Conservation (phyloP, 1,139 yeast species). For the Kodamaea plutei region DNA sequence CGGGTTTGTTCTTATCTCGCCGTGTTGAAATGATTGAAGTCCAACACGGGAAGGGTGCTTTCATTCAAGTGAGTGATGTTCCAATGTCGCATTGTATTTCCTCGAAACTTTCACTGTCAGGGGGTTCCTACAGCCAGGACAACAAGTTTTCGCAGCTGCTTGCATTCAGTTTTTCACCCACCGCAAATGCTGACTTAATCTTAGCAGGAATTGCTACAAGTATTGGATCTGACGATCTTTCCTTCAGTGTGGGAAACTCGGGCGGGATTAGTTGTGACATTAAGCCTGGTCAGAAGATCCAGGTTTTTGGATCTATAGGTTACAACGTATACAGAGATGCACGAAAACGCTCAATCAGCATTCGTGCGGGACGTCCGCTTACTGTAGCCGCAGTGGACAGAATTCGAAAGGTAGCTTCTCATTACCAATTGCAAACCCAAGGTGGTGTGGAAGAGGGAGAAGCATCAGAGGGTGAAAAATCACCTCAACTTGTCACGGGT, state of each 20-base stretch:
- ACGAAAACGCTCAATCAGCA: constrained; percentile 7
- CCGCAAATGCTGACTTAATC: constrained; percentile 8
- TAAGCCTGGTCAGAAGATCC: constrained; percentile 16
- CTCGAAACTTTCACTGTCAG: constrained; percentile 16
- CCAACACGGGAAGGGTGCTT: constrained; percentile 13
- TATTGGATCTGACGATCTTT: constrained; percentile 11
- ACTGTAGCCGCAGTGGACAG: constrained; percentile 1
- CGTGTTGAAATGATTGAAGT: constrained; percentile 18
- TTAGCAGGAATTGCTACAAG: constrained; percentile 12
- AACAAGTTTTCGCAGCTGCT: constrained; percentile 6
- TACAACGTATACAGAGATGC: constrained; percentile 16
- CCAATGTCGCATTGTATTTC: constrained; percentile 20
- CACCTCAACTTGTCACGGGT: too few species aligned
- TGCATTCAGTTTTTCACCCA: constrained; percentile 3
- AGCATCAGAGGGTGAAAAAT: constrained; percentile 6
- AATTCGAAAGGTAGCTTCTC: background rate
- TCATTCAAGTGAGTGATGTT: constrained; percentile 5
- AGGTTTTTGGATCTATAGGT: constrained; percentile 15
- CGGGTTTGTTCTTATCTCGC: too few species aligned
- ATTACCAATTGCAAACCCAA: background rate
- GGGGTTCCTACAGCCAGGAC: constrained; percentile 16
- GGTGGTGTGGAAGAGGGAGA: constrained; percentile 1
- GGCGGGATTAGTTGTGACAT: constrained; percentile 17
- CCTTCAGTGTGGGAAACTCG: constrained; percentile 10
- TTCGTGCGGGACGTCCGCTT: too few species aligned